A percentile compares a stretch with the other conserved stretches of the same genome.
Conservation (phyloP, 108 stramenopile species). For the Aurantiochytrium sp. region DNA sequence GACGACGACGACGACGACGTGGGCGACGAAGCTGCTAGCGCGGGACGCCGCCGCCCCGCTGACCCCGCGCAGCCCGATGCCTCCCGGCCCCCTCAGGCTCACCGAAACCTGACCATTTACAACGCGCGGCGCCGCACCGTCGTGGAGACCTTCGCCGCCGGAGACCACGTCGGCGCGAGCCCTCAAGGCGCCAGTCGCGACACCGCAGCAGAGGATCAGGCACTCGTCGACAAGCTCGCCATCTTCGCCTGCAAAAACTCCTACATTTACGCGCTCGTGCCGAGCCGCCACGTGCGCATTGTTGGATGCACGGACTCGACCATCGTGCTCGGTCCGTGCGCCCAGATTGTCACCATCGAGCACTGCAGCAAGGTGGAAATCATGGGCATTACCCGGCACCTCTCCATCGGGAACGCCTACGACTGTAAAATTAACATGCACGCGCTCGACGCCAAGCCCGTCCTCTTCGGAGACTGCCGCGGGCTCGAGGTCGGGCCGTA, state of each 20-base stretch:
- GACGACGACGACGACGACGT: not conserved
- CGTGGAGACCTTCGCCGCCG: too few relatives aligned
- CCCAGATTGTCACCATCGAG: not conserved
- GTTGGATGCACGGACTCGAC: not conserved
- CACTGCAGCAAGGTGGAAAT: not conserved
- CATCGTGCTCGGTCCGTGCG: constrained; percentile 15
- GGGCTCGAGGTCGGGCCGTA: not conserved
- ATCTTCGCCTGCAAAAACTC: not conserved
- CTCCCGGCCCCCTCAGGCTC: too few relatives aligned
- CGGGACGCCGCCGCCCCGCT: too few relatives aligned
- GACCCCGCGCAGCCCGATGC: too few relatives aligned
- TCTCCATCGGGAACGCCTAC: not conserved
- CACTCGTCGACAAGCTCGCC: not conserved
- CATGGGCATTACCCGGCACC: not conserved
- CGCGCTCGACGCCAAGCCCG: not conserved
- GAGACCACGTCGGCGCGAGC: too few relatives aligned
- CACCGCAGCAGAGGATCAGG: too few relatives aligned
- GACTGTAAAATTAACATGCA: constrained; percentile 10
- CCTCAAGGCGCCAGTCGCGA: too few relatives aligned
- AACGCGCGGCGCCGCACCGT: too few relatives aligned
- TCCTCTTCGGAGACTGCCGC: not conserved
- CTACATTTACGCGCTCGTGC: not conserved
- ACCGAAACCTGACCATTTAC: not conserved
- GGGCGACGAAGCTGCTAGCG: too few relatives aligned
- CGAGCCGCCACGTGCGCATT: not conserved